These are phyloP conservation scores for Fusarium luffae DNA, from an alignment of 2,329 filamentous ascomycete species.

Conservation along the genomic window DNA sequence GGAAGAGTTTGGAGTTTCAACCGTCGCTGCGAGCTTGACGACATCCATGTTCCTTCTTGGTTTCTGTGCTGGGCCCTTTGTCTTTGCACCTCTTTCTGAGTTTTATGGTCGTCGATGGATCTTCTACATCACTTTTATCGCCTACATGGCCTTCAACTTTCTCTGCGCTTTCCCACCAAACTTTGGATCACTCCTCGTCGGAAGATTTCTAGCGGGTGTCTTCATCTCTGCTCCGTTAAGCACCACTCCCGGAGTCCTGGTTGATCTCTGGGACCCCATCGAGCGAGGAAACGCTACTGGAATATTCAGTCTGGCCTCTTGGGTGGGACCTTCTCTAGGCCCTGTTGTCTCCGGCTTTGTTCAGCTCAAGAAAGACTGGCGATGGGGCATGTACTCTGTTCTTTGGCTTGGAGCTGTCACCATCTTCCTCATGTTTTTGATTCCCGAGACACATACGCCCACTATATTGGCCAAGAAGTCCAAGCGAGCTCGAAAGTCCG, in stretches of 20 bases:
- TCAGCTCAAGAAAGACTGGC: constrained; percentile 64
- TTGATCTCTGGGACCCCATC: constrained; percentile 64
- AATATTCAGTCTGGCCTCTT: constrained; percentile 63
- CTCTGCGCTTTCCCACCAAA: constrained; percentile 66
- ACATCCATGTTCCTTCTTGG: constrained; percentile 66
- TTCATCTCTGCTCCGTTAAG: constrained; percentile 63
- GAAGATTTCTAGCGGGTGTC: constrained; percentile 66
- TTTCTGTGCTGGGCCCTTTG: constrained; percentile 67
- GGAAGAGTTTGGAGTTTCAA: constrained; percentile 57
- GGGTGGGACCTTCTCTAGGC: constrained; percentile 63
- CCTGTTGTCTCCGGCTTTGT: constrained; percentile 68
- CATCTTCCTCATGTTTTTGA: constrained; percentile 62
- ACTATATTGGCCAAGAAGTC: constrained; percentile 66
- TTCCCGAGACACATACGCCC: constrained; percentile 67
- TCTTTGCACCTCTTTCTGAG: constrained; percentile 68
- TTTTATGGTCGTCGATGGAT: constrained; percentile 67
- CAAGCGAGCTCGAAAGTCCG: constrained; percentile 58
- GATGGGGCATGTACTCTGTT: constrained; percentile 63
- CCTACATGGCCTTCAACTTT: constrained; percentile 63
- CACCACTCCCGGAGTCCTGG: constrained; percentile 63
- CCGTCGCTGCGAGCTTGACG: constrained; percentile 59
- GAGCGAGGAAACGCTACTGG: constrained; percentile 66
- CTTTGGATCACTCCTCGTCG: constrained; percentile 63
- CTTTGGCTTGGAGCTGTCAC: constrained; percentile 57
- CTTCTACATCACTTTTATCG: constrained; percentile 60